Base-by-base conservation (phyloP, 2,329 filamentous ascomycete species). In the Diplocarpon rosae region DNA sequence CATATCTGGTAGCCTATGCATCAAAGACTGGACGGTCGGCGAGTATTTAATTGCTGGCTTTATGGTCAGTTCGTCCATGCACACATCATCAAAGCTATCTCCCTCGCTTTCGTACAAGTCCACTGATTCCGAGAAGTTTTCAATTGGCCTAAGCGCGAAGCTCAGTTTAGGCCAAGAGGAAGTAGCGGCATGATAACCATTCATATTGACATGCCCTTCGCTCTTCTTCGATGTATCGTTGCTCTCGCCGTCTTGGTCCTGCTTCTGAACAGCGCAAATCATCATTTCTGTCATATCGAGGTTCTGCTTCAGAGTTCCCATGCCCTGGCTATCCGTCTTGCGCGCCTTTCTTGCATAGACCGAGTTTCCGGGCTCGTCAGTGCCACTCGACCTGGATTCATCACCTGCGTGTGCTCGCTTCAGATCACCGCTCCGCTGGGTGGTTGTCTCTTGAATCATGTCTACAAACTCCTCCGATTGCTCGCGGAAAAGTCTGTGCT, bases 1-100 rank as follows among this genome's bases (percentile, higher is more conserved):
- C 55, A 56, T 55, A 27, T 54, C 49, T 14, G 48, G 39, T 5
- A 32, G 44, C 13, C 36, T 48, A 7, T 34, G 28, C 30, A 57
- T 44, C 20, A 56, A 39, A 3, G 29, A 44, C 17, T 45, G 28
- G 3, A 57, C 52, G 27, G 53, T 54, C 8, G 42, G 35, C 6
- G 47, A 51, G 13, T 56, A 55, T 15, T 47, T 28, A 14, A 50
- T 50, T 7, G n/a, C 15, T 20, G 46, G 48, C 9, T 42, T 42
- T 6, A 30, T 34, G 35, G 7, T 24, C 20, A 24, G n/a, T 27
- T 39, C 35, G 30, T 46, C 45, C 14, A 33, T 40, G 12, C 36
- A 40, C 40, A 40, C 43, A 5, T 24, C 27, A 17, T 39, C 37
- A 5, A 31, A 37, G 37, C 16, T 24, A 13, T n/a, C 20, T 2